Conservation (phyloP, 768 basidiomycete species). For the Hortiboletus campestris region DNA sequence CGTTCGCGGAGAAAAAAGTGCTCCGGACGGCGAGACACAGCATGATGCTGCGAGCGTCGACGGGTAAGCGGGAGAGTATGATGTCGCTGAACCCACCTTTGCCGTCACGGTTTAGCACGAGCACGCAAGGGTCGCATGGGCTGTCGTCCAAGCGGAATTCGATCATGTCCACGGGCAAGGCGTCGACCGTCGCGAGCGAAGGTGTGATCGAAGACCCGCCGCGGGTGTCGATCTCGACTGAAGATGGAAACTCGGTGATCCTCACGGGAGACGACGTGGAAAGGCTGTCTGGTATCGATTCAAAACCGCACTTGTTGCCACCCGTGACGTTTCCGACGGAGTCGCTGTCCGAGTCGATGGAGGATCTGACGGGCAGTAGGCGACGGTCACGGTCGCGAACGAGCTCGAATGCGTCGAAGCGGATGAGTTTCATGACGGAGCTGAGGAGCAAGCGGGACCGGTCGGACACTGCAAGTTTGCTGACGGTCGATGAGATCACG, state of each 20-base stretch:
- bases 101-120: conserved; percentile 40
- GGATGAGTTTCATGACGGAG: conserved; percentile 81
- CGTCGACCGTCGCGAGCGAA: conserved; percentile 21
- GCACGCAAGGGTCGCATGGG: conserved; percentile 38
- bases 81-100: conserved; percentile 41
- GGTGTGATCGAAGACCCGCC: conserved; percentile 51
- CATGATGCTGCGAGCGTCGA: conserved; percentile 64
- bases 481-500: conserved; percentile 98
- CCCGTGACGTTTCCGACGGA: conserved; percentile 78
- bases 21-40: conserved; percentile 87
- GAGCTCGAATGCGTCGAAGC: conserved; percentile 52
- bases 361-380: conserved; percentile 42
- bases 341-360: conserved; percentile 77
- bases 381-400: conserved; percentile 44
- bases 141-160: conserved; percentile 49
- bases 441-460: conserved; percentile 77
- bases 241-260: conserved; percentile 66
- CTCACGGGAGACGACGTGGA: conserved; percentile 51
- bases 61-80: conserved; percentile 47
- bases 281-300: conserved; percentile 23
- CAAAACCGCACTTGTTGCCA: conserved; percentile 63
- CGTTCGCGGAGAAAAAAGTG: conserved; percentile 86
- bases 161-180: conserved; percentile 36
- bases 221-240: conserved; percentile 71
- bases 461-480: conserved; percentile 85